Evolutionary conservation across 2,329 filamentous ascomycete species (phyloP).

Genomic region (Aspergillus fischeri): DNA sequence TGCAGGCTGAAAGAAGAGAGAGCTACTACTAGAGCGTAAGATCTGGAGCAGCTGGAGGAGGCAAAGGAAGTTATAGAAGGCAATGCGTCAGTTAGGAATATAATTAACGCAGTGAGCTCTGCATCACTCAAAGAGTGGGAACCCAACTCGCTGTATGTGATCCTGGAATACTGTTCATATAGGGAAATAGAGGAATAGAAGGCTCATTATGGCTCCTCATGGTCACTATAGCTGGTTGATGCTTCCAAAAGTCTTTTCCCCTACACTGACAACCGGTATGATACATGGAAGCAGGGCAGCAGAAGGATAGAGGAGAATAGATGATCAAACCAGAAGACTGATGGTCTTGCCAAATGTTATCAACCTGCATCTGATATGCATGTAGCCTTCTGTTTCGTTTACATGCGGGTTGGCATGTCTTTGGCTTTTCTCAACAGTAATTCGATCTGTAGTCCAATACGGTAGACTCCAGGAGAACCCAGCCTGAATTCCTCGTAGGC

Average conservation of each 20-base stretch:
- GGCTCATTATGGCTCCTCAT: too few relatives aligned
- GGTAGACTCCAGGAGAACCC: too few relatives aligned
- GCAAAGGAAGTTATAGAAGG: not conserved
- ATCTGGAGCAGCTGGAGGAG: not conserved
- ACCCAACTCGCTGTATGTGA: not conserved
- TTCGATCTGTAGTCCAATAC: not conserved
- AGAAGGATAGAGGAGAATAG: not conserved
- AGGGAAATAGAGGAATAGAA: not conserved
- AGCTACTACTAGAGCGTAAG: not conserved
- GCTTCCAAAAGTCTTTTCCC: conserved; percentile 4
- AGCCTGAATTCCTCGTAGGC: too few relatives aligned
- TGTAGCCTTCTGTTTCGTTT: not conserved
- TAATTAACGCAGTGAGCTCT: not conserved
- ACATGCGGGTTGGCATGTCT: not conserved
- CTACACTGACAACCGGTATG: not conserved
- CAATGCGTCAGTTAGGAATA: not conserved
- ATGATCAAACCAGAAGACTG: not conserved
- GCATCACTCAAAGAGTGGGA: too few relatives aligned
- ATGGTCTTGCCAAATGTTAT: not conserved
- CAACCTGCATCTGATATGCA: not conserved
- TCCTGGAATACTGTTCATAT: not conserved
- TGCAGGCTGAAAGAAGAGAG: not conserved
- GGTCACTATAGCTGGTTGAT: not conserved
- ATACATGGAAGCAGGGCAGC: not conserved
- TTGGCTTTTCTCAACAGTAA: not conserved